Percentiles rank a stretch among this genome's conserved stretches.
Conservation (phyloP, 2,329 filamentous ascomycete species). For the Bimuria novae-zelandiae region DNA sequence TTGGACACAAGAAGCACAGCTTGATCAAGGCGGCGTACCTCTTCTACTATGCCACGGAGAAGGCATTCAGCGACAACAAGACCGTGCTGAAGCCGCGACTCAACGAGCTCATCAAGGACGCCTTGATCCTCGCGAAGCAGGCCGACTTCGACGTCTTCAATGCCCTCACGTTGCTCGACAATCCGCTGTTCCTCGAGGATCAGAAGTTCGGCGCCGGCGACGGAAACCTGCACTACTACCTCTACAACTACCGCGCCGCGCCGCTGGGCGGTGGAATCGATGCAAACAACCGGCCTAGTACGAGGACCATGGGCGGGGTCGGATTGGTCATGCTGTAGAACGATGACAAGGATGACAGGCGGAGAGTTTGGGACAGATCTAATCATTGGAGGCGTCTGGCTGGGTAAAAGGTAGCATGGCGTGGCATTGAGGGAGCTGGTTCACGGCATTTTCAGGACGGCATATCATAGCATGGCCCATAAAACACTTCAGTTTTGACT, state of each 20-base stretch:
- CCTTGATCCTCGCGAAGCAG: conserved; percentile 84
- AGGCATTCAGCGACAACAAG: conserved; percentile 66
- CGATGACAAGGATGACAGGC: conserved; percentile 21
- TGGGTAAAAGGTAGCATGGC: neutral
- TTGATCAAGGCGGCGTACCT: conserved; percentile 89
- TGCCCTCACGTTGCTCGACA: conserved; percentile 90
- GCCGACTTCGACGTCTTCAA: conserved; percentile 95
- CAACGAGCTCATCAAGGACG: conserved; percentile 80
- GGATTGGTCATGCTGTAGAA: conserved; percentile 80
- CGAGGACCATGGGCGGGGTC: conserved; percentile 79
- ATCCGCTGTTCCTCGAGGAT: conserved; percentile 87
- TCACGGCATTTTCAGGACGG: too few relatives aligned
- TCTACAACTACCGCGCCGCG: conserved; percentile 94
- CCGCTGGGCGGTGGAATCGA: conserved; percentile 87
- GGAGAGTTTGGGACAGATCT: neutral
- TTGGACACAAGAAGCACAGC: conserved; percentile 77
- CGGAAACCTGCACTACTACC: conserved; percentile 92
- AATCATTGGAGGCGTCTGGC: conserved; percentile 2
- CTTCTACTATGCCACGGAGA: conserved; percentile 93
- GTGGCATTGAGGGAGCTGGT: neutral
- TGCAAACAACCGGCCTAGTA: conserved; percentile 75
- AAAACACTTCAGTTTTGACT: too few relatives aligned
- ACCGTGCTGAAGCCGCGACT: conserved; percentile 75
- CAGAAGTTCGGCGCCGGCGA: conserved; percentile 96
- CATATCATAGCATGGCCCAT: too few relatives aligned